Evolutionary conservation across 495 filamentous ascomycete species (phyloP).

Genomic region (Penicillium waksmanii): DNA sequence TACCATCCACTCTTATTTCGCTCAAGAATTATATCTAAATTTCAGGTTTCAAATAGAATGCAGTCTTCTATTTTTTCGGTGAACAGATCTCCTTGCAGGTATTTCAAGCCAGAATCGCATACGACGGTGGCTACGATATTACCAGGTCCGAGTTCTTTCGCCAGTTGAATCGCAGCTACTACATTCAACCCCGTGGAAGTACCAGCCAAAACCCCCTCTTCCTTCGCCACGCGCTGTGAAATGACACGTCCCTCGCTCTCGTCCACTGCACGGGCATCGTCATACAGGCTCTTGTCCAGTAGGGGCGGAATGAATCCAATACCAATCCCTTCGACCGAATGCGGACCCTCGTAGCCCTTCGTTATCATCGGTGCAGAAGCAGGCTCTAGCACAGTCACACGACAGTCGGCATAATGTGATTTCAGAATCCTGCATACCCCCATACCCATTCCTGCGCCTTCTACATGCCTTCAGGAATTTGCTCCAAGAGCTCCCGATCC

Average conservation of each 20-base stretch:
- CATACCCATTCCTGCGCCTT: conserved; percentile 20
- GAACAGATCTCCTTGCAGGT: conserved; percentile 60
- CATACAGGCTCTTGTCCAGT: conserved; percentile 15
- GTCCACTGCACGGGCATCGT: conserved; percentile 13
- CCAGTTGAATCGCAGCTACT: conserved; percentile 15
- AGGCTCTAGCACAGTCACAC: conserved; percentile 17
- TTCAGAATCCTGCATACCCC: conserved; percentile 17
- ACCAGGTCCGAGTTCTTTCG: conserved; percentile 15
- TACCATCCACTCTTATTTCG: no score
- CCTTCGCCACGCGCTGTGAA: conserved; percentile 16
- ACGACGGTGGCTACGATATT: conserved; percentile 22
- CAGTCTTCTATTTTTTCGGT: background rate
- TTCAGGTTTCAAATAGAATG: no score
- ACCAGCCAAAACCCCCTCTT: conserved; percentile 22
- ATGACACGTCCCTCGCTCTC: conserved; percentile 18
- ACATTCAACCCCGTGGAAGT: conserved; percentile 26
- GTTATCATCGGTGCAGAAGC: conserved; percentile 14
- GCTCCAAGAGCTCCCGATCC: conserved; percentile 13
- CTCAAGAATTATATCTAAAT: no score
- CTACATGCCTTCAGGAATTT: conserved; percentile 16
- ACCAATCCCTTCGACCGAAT: conserved; percentile 20
- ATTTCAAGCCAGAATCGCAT: conserved; percentile 22
- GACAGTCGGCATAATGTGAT: background rate
- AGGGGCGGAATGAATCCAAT: conserved; percentile 18
- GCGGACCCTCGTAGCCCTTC: conserved; percentile 10